Evolutionary conservation across 768 basidiomycete genomes (phyloP).

Genomic region (Baorangia bicolor): DNA sequence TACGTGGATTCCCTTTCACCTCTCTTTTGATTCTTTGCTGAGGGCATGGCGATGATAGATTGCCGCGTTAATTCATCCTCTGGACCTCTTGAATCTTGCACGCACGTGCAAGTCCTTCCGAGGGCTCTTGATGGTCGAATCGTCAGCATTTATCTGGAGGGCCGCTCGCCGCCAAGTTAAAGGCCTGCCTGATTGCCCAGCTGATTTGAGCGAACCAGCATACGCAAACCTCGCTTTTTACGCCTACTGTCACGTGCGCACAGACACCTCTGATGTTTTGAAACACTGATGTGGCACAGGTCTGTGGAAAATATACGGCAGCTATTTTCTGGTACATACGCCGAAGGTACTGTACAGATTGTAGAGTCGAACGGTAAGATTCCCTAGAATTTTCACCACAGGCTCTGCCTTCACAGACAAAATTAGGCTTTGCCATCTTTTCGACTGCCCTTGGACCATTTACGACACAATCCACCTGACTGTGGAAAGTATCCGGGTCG

Average conservation of each 20-base stretch:
- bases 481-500: background rate
- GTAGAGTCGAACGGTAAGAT: background rate
- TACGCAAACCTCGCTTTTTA: background rate
- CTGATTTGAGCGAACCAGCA: background rate
- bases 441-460: background rate
- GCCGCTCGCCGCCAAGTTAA: background rate
- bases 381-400: background rate
- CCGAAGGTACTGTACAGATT: background rate
- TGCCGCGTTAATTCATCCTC: background rate
- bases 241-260: background rate
- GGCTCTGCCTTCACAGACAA: background rate
- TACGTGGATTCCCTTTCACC: background rate
- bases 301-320: background rate
- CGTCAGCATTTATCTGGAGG: background rate
- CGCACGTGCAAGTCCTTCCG: background rate
- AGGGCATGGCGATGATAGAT: background rate
- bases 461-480: background rate
- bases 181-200: background rate
- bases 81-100: background rate
- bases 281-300: background rate
- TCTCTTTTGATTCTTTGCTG: background rate
- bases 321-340: background rate
- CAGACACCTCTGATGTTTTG: background rate
- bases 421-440: background rate
- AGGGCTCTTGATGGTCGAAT: background rate